Evolutionary conservation across 805 yeast genomes (phyloP).

Genomic region (Metschnikowia kunwiensis): DNA sequence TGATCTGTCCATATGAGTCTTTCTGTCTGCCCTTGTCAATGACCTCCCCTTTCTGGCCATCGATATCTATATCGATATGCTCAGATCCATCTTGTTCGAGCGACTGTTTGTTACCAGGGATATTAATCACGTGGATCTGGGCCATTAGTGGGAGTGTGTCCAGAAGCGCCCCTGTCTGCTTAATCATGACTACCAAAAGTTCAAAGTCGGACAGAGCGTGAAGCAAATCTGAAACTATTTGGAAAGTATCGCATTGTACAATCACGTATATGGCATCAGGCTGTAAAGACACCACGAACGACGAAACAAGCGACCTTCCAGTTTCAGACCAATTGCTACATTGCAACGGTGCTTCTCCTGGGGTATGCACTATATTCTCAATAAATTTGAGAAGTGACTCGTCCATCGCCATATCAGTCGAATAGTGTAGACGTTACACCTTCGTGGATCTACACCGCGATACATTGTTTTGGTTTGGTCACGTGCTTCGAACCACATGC

Average conservation of each 20-base stretch:
- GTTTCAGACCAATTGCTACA: slow-evolving; percentile 6
- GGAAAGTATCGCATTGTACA: slow-evolving; percentile 3
- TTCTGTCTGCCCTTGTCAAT: not conserved
- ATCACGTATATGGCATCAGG: slow-evolving; percentile 16
- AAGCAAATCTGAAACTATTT: slow-evolving; percentile 8
- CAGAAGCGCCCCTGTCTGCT: slow-evolving; percentile 11
- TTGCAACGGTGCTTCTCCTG: not conserved
- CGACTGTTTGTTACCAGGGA: slow-evolving; percentile 7
- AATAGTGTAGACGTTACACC: too few species aligned
- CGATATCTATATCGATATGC: too few species aligned
- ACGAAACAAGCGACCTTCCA: slow-evolving; percentile 4
- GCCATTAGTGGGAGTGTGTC: slow-evolving; percentile 7
- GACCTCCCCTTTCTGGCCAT: not conserved
- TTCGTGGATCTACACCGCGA: too few species aligned
- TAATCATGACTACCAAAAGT: slow-evolving; percentile 11
- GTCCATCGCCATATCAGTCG: too few species aligned
- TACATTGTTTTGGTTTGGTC: too few species aligned
- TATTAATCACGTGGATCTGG: slow-evolving; percentile 18
- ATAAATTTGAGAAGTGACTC: too few species aligned
- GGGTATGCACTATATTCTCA: not conserved
- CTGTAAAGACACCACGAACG: slow-evolving; percentile 10
- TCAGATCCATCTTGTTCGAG: not conserved
- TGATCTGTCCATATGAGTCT: slow-evolving; percentile 27
- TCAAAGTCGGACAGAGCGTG: slow-evolving; percentile 4
- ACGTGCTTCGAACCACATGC: too few species aligned